phyloP scores from a whole-genome alignment of 1,284 basidiomycete species.

The Golubevia sp. region DNA sequence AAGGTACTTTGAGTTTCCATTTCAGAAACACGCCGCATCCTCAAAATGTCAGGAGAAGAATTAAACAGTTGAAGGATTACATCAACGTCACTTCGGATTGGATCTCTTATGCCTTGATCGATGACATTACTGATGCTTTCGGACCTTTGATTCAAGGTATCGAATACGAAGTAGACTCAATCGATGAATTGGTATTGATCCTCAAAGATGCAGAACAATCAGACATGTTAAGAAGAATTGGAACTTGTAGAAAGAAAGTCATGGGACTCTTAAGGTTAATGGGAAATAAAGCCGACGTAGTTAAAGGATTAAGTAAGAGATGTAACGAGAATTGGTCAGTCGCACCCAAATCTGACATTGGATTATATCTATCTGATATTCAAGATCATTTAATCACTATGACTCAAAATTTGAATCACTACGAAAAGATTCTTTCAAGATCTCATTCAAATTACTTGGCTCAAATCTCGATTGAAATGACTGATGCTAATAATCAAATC shows the following conservation, averaged over 20 bases:
- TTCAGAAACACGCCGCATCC: slow-evolving; percentile 96
- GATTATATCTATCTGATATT: slow-evolving; percentile 84
- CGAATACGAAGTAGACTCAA: slow-evolving; percentile 98
- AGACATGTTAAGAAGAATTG: slow-evolving; percentile 85
- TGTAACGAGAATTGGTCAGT: slow-evolving; percentile 98
- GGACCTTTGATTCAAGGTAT: slow-evolving; percentile 97
- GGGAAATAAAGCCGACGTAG: slow-evolving; percentile 99
- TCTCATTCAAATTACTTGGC: slow-evolving; percentile 99
- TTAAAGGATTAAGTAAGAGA: slow-evolving; percentile 95
- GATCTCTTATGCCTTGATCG: slow-evolving; percentile 99
- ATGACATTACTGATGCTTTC: slow-evolving; percentile 99
- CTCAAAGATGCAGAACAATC: slow-evolving; percentile 83
- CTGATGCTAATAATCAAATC: slow-evolving; percentile 99
- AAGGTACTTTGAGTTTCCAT: slow-evolving; percentile 93
- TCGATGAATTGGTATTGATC: slow-evolving; percentile 96
- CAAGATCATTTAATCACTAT: slow-evolving; percentile 98
- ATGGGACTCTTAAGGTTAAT: slow-evolving; percentile 93
- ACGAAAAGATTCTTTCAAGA: slow-evolving; percentile 96
- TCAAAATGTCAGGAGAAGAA: slow-evolving; percentile 94
- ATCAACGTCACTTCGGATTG: slow-evolving; percentile 98
- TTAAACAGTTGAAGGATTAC: slow-evolving; percentile 99
- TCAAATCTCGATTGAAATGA: slow-evolving; percentile 91
- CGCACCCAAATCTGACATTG: slow-evolving; percentile 96
- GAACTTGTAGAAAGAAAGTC: slow-evolving; percentile 98
- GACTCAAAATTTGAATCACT: slow-evolving; percentile 98